These are phyloP conservation scores for Inga leiocalycina DNA, from an alignment of 306 rosid species.

Conservation along the genomic window DNA sequence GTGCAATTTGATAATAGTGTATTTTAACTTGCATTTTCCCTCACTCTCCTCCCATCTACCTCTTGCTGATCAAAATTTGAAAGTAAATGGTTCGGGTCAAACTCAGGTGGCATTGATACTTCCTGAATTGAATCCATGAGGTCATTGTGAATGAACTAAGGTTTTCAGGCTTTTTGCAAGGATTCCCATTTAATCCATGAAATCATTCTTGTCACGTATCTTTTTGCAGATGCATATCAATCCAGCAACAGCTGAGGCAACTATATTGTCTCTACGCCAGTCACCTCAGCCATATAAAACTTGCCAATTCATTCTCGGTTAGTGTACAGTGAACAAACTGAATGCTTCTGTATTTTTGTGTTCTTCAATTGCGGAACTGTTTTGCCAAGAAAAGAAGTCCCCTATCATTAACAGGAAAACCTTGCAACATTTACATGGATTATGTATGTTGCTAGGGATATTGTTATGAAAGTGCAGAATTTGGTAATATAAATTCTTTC, in stretches of 20 bases:
- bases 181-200: slow-evolving; percentile 6
- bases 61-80: neutral
- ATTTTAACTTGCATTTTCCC: slow-evolving; percentile 3
- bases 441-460: neutral
- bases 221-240: slow-evolving; percentile 75
- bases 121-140: slow-evolving; percentile 19
- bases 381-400: neutral
- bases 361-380: slow-evolving; percentile 2
- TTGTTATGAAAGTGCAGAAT: slow-evolving; percentile 18
- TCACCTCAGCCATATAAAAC: slow-evolving; percentile 85
- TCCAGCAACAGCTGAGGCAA: slow-evolving; percentile 77
- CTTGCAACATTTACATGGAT: slow-evolving; percentile 2
- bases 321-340: slow-evolving; percentile 30
- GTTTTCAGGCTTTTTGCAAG: neutral
- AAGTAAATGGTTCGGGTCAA: neutral
- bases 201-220: slow-evolving; percentile 21
- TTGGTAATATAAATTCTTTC: neutral
- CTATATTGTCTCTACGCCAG: slow-evolving; percentile 67
- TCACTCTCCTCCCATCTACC: neutral
- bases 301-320: slow-evolving; percentile 91
- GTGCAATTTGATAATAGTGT: slow-evolving; percentile 4
- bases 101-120: slow-evolving; percentile 7
- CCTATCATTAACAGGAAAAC: slow-evolving; percentile 17
- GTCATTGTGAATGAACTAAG: slow-evolving; percentile 19
- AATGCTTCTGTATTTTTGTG: neutral